phyloP scores from a whole-genome alignment of 441 rosid genomes.

The Viola pubescens region DNA sequence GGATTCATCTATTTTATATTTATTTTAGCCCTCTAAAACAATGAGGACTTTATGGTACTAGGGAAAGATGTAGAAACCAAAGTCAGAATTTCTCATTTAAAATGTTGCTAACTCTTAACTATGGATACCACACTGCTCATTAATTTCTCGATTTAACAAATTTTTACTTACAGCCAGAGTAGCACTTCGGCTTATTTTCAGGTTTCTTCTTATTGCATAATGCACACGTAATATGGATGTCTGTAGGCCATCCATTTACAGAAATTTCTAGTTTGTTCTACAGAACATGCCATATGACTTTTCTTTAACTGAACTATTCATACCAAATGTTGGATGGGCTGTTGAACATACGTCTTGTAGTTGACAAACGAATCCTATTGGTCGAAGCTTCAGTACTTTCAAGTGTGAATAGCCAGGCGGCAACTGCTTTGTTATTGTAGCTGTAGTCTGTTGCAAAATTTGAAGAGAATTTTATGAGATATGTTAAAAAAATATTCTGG shows the following conservation, averaged over 20 bases:
- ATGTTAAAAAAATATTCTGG: slow-evolving; percentile 8
- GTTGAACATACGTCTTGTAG: slow-evolving; percentile 20
- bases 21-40: too few relatives aligned
- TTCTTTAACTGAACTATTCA: slow-evolving; percentile 1
- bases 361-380: slow-evolving; percentile 16
- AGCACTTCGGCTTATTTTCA: slow-evolving; percentile 13
- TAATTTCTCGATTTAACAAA: slow-evolving; percentile 8
- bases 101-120: background rate
- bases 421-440: slow-evolving; percentile 34
- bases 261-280: slow-evolving; percentile 18
- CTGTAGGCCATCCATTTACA: slow-evolving; percentile 16
- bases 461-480: slow-evolving; percentile 10
- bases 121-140: background rate
- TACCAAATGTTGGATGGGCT: slow-evolving; percentile 15
- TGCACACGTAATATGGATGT: slow-evolving; percentile 19
- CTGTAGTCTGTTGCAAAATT: slow-evolving; percentile 40
- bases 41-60: too few relatives aligned
- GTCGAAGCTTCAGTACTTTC: slow-evolving; percentile 16
- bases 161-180: too few relatives aligned
- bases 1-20: too few relatives aligned
- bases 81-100: background rate
- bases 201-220: slow-evolving; percentile 24
- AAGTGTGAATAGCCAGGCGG: slow-evolving; percentile 11
- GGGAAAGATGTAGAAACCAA: too few relatives aligned
- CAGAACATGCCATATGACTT: slow-evolving; percentile 9